Evolutionary conservation across 1,284 basidiomycete genomes (phyloP), one percentile per base, ranked within the genome.

Genomic region (Ustilago sp.): DNA sequence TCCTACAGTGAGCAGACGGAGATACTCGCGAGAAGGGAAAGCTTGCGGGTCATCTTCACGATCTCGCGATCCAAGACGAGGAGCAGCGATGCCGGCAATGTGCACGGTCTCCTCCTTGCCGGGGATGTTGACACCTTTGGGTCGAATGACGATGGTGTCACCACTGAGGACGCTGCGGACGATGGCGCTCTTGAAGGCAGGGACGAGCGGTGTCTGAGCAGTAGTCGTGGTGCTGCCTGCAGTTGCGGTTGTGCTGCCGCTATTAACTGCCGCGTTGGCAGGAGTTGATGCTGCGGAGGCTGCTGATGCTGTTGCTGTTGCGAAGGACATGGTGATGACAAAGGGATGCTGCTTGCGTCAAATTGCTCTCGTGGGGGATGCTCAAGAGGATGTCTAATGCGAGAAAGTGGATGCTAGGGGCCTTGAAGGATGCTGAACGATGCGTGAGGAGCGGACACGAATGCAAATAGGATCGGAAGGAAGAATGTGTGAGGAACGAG

Each of bases 21-120:
- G 89, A 87, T 92, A 97, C 88, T 98, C 96, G 82, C 96, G 92
- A 48, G 94, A 92, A 84, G 95, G 93, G 85, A 93, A 98, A 5
- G 95, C 93, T 90, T 92, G 94, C 9, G 92, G 91, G 93, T 83
- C 81, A 56, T 83, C 82, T n/a, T 82, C 81, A 2, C 82, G 68
- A 11, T 83, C 82, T 35, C 82, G 77, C 19, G 72, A 79, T 28
- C 82, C 82, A 35, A 83, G 70, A 34, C 81, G 63, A 28, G 82
- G 82, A 52, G 82, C 82, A 32, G 81, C 79, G 43, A 83, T 80
- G 56, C 82, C 82, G 28, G 82, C 82, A 47, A 83, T 79, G 64
- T 83, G 82, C 53, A 83, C 67, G 11, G 74, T 78, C 53, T 80
- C 77, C 50, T 80, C 73, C 56, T 77, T 78, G 54, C 79, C 77